Conservation (phyloP, 1,284 basidiomycete species). For the Rhodotorula sp. region DNA sequence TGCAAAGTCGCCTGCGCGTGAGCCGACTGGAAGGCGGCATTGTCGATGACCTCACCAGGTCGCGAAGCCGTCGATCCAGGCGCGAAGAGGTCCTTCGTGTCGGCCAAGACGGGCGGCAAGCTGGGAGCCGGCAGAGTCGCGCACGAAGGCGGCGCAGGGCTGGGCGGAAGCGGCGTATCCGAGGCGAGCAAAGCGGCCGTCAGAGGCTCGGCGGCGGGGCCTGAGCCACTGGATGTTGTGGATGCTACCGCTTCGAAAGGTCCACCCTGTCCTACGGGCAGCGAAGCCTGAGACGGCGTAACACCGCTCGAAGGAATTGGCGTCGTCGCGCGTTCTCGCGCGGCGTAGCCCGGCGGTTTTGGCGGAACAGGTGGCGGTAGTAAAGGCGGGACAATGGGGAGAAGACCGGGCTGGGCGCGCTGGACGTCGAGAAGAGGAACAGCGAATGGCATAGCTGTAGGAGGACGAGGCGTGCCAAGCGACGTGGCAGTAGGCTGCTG, state of each 20-base stretch:
- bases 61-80: background rate
- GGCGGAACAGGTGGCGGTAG: background rate
- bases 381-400: no score
- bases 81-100: background rate
- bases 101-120: background rate
- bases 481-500: conserved; percentile 6
- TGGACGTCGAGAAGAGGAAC: no score
- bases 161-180: conserved; percentile 6
- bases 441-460: background rate
- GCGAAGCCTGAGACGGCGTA: background rate
- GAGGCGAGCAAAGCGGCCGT: background rate
- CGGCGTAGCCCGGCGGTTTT: background rate
- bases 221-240: no score
- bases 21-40: background rate
- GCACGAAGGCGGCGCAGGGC: conserved; percentile 2
- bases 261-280: no score
- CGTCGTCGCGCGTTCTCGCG: background rate
- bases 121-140: background rate
- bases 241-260: background rate
- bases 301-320: background rate
- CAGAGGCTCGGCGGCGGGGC: no score
- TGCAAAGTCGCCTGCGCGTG: background rate
- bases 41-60: background rate
- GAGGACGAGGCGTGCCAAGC: background rate
- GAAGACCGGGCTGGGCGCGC: background rate